Evolutionary conservation across 495 filamentous ascomycete species (phyloP).

Genomic region (Penicillium ochrochloron): DNA sequence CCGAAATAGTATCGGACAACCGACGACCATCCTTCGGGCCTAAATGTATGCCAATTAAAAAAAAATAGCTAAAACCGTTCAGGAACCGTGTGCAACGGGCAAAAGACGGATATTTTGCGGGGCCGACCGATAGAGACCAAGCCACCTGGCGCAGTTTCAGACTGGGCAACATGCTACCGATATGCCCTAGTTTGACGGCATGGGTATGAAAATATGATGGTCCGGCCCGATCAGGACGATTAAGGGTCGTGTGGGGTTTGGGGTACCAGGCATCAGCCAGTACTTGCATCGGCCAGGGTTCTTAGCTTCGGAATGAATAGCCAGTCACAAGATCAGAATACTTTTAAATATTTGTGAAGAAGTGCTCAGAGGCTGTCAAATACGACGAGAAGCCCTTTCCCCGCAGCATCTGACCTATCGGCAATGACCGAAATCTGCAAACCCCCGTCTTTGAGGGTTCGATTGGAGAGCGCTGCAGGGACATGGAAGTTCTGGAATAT

Average conservation of each 20-base stretch:
- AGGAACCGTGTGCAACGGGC: neutral
- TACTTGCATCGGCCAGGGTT: neutral
- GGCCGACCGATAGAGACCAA: conserved; percentile 1
- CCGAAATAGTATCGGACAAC: neutral
- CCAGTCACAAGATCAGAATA: neutral
- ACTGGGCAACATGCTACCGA: neutral
- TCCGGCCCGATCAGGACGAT: neutral
- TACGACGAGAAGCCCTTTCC: conserved; percentile 8
- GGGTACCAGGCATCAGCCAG: neutral
- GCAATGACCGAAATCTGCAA: conserved; percentile 7
- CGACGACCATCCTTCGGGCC: neutral
- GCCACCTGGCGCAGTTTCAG: neutral
- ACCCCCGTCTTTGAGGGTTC: neutral
- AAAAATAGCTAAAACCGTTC: neutral
- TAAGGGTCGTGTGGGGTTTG: neutral
- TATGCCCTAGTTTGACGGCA: neutral
- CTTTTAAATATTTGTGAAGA: conserved; percentile 6
- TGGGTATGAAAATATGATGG: neutral
- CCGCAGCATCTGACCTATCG: conserved; percentile 9
- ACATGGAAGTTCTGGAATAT: conserved; percentile 4
- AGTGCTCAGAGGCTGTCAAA: conserved; percentile 2
- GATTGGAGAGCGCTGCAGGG: neutral
- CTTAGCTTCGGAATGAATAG: conserved; percentile 5
- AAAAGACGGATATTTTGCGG: conserved; percentile 11
- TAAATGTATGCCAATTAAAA: neutral